These are phyloP conservation scores for Hyaloscypha finlandica DNA, from an alignment of 495 filamentous ascomycete genomes.

Conservation along the genomic window DNA sequence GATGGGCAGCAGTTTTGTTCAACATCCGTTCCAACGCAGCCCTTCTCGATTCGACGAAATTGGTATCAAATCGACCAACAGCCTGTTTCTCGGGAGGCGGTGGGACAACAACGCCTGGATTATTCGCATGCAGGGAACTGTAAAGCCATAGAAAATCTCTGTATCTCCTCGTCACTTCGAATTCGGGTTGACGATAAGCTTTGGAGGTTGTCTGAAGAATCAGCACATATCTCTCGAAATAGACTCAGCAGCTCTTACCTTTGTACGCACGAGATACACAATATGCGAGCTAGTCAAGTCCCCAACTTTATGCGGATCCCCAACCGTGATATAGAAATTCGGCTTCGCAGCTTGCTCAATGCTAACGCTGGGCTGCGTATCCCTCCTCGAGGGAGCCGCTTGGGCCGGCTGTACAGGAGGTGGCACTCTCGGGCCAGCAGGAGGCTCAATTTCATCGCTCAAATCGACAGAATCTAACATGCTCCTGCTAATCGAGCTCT, in stretches of 20 bases:
- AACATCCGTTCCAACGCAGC: conserved; percentile 94
- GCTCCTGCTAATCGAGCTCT: conserved; percentile 46
- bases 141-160: conserved; percentile 98
- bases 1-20: conserved; percentile 90
- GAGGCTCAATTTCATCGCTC: conserved; percentile 61
- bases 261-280: conserved; percentile 92
- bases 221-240: conserved; percentile 8
- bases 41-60: conserved; percentile 91
- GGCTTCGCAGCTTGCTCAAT: conserved; percentile 90
- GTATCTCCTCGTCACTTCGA: conserved; percentile 89
- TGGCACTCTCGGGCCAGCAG: conserved; percentile 60
- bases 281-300: conserved; percentile 96
- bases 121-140: conserved; percentile 87
- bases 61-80: conserved; percentile 91
- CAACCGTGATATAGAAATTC: conserved; percentile 87
- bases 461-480: conserved; percentile 64
- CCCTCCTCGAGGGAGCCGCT: conserved; percentile 53
- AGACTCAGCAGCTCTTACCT: conserved; percentile 54
- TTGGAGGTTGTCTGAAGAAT: conserved; percentile 81
- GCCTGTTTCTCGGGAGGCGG: conserved; percentile 98
- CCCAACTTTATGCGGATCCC: conserved; percentile 96
- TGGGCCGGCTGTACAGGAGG: conserved; percentile 73
- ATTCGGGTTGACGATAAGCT: conserved; percentile 87
- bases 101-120: conserved; percentile 91
- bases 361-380: conserved; percentile 78